Conservation (phyloP, 306 rosid genomes). For the Hippophae gyantsensis region DNA sequence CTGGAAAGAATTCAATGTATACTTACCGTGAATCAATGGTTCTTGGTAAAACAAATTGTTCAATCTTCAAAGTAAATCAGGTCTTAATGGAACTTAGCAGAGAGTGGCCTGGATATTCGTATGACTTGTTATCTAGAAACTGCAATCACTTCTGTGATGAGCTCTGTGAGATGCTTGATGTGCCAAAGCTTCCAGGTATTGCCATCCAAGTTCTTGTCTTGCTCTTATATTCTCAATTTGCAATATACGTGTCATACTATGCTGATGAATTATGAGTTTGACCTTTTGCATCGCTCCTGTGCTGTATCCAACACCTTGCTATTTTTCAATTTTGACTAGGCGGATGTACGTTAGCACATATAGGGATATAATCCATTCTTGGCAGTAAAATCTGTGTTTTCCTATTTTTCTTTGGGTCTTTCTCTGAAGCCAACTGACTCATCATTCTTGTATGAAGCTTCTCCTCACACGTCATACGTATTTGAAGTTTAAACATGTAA, state of each 20-base stretch:
- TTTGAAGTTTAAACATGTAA: too few species aligned
- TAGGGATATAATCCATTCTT: too few species aligned
- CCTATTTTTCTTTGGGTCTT: too few species aligned
- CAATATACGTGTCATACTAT: background rate
- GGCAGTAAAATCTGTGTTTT: too few species aligned
- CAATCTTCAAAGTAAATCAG: slow-evolving; percentile 74
- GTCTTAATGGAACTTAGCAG: slow-evolving; percentile 90
- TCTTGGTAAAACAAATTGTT: slow-evolving; percentile 61
- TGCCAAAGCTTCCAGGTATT: slow-evolving; percentile 90
- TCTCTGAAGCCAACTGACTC: too few species aligned
- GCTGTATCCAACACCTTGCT: too few species aligned
- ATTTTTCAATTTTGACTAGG: too few species aligned
- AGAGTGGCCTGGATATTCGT: slow-evolving; percentile 90
- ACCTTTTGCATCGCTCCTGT: too few species aligned
- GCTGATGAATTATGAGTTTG: background rate
- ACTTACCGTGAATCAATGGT: slow-evolving; percentile 67
- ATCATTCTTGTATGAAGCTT: too few species aligned
- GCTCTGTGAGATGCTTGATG: slow-evolving; percentile 78
- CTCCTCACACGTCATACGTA: too few species aligned
- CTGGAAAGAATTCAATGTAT: slow-evolving; percentile 89
- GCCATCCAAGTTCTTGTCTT: slow-evolving; percentile 2
- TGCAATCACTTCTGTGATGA: slow-evolving; percentile 99
- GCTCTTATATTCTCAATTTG: background rate
- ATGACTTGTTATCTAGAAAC: slow-evolving; percentile 84
- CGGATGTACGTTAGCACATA: too few species aligned